Evolutionary conservation across 768 basidiomycete genomes (phyloP).

Genomic region (Pleurotus cornucopiae): DNA sequence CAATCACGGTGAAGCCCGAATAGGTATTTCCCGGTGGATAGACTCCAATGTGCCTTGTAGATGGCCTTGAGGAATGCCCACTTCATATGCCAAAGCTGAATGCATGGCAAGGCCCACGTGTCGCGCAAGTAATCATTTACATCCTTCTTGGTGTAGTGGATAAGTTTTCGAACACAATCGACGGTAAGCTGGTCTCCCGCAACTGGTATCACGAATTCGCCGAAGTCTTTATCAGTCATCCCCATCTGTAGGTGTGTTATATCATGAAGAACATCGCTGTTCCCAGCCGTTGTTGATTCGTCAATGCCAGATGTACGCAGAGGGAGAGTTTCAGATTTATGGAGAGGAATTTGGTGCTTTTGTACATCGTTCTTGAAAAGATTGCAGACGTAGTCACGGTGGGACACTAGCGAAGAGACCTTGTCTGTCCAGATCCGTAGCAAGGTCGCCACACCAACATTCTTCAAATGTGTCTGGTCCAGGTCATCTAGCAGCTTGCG

Average conservation of each 20-base stretch:
- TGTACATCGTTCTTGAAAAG: not conserved
- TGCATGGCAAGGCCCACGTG: constrained; percentile 16
- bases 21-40: not conserved
- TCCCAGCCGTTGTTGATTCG: constrained; percentile 12
- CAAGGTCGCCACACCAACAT: not conserved
- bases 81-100: constrained; percentile 18
- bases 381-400: not conserved
- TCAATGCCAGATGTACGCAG: constrained; percentile 12
- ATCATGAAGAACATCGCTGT: constrained; percentile 6
- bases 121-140: constrained; percentile 6
- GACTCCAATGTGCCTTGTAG: constrained; percentile 11
- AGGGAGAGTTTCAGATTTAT: constrained; percentile 10
- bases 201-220: constrained; percentile 10
- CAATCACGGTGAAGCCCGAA: constrained; percentile 12
- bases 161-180: constrained; percentile 13
- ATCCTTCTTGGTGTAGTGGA: constrained; percentile 7
- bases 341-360: constrained; percentile 12
- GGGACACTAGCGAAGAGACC: not conserved
- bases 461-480: constrained; percentile 10
- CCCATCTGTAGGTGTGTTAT: constrained; percentile 11
- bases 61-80: constrained; percentile 15
- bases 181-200: constrained; percentile 17
- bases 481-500: constrained; percentile 8
- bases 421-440: constrained; percentile 12
- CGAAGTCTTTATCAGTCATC: constrained; percentile 3